A percentile compares a stretch with the other conserved stretches of the same genome.
phyloP scores from a whole-genome alignment of 2,329 filamentous ascomycete genomes.

The Triangularia verruculosa region DNA sequence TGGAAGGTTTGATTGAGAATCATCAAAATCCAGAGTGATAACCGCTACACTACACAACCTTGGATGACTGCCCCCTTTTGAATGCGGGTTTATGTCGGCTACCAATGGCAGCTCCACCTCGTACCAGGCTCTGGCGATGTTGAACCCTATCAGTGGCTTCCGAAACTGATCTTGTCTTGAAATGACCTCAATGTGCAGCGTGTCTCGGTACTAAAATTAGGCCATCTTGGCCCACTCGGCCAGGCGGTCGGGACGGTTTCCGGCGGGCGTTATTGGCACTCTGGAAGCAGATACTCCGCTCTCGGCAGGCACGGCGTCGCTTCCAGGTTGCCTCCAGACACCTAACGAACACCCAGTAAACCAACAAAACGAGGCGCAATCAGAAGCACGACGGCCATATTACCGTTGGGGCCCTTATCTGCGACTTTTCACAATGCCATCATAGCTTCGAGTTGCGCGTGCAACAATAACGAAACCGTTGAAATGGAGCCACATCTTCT shows the following conservation, averaged over 20 bases:
- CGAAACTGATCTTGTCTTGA: neutral
- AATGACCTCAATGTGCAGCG: neutral
- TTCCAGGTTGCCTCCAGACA: neutral
- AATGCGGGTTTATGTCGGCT: neutral
- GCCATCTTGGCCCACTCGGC: neutral
- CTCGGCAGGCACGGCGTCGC: neutral
- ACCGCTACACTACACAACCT: slow-evolving; percentile 28
- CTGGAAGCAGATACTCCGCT: neutral
- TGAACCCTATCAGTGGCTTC: too few relatives aligned
- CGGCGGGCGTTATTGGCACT: neutral
- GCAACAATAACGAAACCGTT: neutral
- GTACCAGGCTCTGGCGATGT: too few relatives aligned
- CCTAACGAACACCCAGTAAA: neutral
- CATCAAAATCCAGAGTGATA: slow-evolving; percentile 26
- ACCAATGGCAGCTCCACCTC: neutral
- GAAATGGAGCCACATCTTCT: neutral
- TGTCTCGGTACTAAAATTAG: neutral
- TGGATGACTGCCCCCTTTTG: neutral
- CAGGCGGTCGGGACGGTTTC: neutral
- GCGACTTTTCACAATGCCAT: neutral
- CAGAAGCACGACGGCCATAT: neutral
- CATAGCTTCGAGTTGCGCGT: neutral
- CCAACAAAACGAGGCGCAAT: neutral
- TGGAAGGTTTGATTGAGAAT: slow-evolving; percentile 12
- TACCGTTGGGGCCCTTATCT: neutral